These are phyloP conservation scores for Hysterangium stoloniferum DNA, from an alignment of 768 basidiomycete species.

Conservation along the genomic window DNA sequence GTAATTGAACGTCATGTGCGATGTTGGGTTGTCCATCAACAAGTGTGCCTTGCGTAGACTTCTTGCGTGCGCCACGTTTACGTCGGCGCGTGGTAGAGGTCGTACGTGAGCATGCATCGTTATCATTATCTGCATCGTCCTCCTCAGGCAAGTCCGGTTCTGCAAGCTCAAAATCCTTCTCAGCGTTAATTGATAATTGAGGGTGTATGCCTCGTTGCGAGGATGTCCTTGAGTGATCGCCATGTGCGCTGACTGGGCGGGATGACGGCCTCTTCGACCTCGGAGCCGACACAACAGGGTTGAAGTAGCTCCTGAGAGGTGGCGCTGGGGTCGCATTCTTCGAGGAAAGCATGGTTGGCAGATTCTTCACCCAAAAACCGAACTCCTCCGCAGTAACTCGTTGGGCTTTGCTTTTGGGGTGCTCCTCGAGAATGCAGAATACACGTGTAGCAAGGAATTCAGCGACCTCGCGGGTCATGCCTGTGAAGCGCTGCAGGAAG, in stretches of 20 bases:
- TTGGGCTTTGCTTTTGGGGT: constrained; percentile 42
- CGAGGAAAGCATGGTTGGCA: constrained; percentile 56
- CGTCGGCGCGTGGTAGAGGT: constrained; percentile 71
- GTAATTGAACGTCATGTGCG: constrained; percentile 70
- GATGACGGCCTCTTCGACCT: constrained; percentile 59
- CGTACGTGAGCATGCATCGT: constrained; percentile 41
- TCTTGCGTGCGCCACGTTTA: constrained; percentile 76
- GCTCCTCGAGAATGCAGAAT: constrained; percentile 69
- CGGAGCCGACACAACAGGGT: constrained; percentile 54
- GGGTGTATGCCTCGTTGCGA: constrained; percentile 41
- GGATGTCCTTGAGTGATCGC: constrained; percentile 26
- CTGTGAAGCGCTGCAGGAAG: constrained; percentile 84
- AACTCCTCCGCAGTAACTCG: constrained; percentile 79
- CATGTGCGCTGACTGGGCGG: constrained; percentile 18
- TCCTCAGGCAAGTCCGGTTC: constrained; percentile 19
- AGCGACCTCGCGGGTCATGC: constrained; percentile 81
- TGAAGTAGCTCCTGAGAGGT: constrained; percentile 31
- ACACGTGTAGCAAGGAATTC: constrained; percentile 79
- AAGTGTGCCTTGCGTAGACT: constrained; percentile 37
- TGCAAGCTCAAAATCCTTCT: constrained; percentile 28
- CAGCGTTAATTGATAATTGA: constrained; percentile 35
- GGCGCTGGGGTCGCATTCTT: background rate
- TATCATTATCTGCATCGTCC: constrained; percentile 25
- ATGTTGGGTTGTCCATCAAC: constrained; percentile 61
- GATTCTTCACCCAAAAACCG: constrained; percentile 74